Evolutionary conservation across 1,139 yeast genomes (phyloP).

Genomic region (Groenewaldozyma auringiensis): DNA sequence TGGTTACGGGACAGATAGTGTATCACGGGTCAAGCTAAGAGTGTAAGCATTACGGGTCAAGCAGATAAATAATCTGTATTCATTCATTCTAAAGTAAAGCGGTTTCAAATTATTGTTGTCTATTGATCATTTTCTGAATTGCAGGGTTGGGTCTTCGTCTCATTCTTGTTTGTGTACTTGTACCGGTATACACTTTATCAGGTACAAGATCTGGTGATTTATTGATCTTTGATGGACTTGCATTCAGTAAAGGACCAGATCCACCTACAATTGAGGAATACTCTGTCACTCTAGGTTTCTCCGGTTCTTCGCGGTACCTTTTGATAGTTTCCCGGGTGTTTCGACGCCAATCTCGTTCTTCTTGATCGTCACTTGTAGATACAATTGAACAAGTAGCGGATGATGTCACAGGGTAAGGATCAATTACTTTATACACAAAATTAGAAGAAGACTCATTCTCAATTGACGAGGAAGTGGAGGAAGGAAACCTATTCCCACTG

Average conservation of each 20-base stretch:
- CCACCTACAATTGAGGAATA: background rate
- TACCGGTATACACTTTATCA: background rate
- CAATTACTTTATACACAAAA: background rate
- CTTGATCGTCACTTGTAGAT: constrained; percentile 8
- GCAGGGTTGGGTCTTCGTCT: background rate
- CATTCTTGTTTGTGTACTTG: background rate
- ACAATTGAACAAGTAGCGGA: constrained; percentile 10
- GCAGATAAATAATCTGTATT: too few species aligned
- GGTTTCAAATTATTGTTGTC: too few species aligned
- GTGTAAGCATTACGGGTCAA: too few species aligned
- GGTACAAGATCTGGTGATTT: background rate
- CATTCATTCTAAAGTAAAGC: too few species aligned
- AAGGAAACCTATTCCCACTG: too few species aligned
- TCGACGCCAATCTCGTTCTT: constrained; percentile 15
- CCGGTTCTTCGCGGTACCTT: constrained; percentile 18
- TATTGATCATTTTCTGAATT: background rate
- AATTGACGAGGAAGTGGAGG: too few species aligned
- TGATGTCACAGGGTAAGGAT: constrained; percentile 11
- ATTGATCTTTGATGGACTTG: background rate
- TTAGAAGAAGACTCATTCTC: background rate
- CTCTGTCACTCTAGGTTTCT: background rate
- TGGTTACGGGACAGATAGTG: too few species aligned
- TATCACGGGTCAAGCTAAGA: too few species aligned
- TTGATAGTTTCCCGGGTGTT: constrained; percentile 13
- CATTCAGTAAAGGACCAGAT: background rate